These are phyloP conservation scores for Baorangia bicolor DNA, from an alignment of 768 basidiomycete species.

Conservation along the genomic window DNA sequence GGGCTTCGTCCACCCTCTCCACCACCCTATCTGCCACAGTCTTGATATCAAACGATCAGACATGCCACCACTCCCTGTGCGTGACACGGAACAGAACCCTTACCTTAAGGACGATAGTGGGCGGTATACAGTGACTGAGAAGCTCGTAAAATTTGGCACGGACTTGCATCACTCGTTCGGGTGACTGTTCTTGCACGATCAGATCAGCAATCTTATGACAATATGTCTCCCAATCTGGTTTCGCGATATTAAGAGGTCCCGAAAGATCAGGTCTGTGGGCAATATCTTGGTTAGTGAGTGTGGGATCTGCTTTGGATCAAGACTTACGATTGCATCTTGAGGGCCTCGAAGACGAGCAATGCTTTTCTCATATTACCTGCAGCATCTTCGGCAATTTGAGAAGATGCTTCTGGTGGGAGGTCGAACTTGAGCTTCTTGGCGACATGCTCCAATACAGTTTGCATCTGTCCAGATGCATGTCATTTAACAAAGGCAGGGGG, in stretches of 20 bases:
- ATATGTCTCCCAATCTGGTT: constrained; percentile 99
- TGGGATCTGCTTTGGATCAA: background rate
- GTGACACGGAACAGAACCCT: constrained; percentile 11
- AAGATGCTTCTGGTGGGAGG: constrained; percentile 73
- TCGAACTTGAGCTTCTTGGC: constrained; percentile 77
- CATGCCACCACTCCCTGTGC: background rate
- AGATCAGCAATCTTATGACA: constrained; percentile 89
- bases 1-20: constrained; percentile 81
- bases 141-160: constrained; percentile 93
- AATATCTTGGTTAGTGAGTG: background rate
- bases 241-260: constrained; percentile 78
- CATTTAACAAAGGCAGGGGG: background rate
- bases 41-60: constrained; percentile 40
- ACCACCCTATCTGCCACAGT: constrained; percentile 89
- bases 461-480: constrained; percentile 56
- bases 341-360: constrained; percentile 88
- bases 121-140: constrained; percentile 95
- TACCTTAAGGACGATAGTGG: constrained; percentile 89
- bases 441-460: constrained; percentile 71
- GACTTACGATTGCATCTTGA: constrained; percentile 93
- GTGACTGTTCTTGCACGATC: constrained; percentile 87
- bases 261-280: constrained; percentile 71
- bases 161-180: constrained; percentile 88
- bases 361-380: constrained; percentile 94
- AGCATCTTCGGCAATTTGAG: constrained; percentile 78